These are phyloP conservation scores for Wickerhamiella cacticola DNA, from an alignment of 805 yeast genomes.

Conservation along the genomic window DNA sequence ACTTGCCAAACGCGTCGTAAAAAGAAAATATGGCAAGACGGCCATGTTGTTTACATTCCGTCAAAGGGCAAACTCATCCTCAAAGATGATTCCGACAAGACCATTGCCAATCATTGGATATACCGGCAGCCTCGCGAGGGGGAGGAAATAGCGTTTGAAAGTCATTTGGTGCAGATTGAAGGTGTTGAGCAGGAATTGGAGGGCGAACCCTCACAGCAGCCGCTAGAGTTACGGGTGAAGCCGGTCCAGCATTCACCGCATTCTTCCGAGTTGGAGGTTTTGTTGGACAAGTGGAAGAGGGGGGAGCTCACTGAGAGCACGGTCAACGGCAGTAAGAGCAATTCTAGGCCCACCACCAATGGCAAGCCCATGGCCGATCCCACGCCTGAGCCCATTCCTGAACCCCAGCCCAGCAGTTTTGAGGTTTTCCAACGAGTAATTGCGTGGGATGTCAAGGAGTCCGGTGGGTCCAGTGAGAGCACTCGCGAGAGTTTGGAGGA, in stretches of 20 bases:
- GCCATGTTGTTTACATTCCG: conserved; percentile 8
- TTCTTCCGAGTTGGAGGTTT: background rate
- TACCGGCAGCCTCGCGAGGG: conserved; percentile 7
- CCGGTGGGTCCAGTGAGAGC: too few species aligned
- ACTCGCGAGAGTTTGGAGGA: too few species aligned
- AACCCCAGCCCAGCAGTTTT: background rate
- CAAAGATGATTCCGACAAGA: conserved; percentile 8
- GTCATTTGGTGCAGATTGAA: conserved; percentile 10
- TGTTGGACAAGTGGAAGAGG: background rate
- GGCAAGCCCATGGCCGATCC: too few species aligned
- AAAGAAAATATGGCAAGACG: conserved; percentile 13
- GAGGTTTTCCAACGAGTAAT: too few species aligned
- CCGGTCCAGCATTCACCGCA: background rate
- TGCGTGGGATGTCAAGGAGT: too few species aligned
- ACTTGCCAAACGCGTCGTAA: conserved; percentile 8
- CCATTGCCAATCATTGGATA: conserved; percentile 8
- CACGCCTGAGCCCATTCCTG: background rate
- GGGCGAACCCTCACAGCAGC: background rate
- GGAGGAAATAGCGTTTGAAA: conserved; percentile 11
- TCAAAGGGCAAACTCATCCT: conserved; percentile 2
- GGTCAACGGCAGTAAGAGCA: too few species aligned
- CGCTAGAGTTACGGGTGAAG: background rate
- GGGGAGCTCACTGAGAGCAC: background rate
- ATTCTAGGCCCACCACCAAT: too few species aligned
- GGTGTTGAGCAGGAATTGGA: background rate